Base-by-base conservation (phyloP, 73 alveolate species). In the Paramecium biaurelia region DNA sequence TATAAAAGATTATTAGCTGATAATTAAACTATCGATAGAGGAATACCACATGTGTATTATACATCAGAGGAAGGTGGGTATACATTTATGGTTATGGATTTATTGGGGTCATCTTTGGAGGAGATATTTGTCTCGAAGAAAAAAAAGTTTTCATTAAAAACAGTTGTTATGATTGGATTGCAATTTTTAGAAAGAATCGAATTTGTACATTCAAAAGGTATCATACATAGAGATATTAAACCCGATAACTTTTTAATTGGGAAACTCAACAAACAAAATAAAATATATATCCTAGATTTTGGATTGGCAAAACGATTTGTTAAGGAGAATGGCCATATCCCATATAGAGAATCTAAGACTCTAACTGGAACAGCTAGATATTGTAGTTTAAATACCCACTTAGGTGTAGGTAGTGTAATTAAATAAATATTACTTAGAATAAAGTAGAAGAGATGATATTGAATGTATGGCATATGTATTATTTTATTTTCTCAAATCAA, bases 361-460 rank as follows among this genome's bases (percentile, higher is more conserved):
- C 95, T 97, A 92, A 97, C 99, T 15, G 99, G 99, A 21, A 97
- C 99, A 28, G 98, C 99, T 12, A 76, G 99, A 59, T 96, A 96
- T 93, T 95, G 95, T 42, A 41, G 92, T 34, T 21, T 96, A 37
- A 96, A 95, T 67, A 95, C 99, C 2, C 99, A 95, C 68, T 82
- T 95, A n/a, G 99, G 99, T 20, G 93, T 93, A 23, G 68, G 68
- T 53, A 53, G 2, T 15, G 23, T n/a, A 53, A n/a, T 53, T 53
- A 6, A 2, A 4, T 18, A 53, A 15, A 47, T 53, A 53, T 53
- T n/a, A 0, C 8, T n/a, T 53, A 53, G 98, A 96, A 85, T 79
- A 95, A 68, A 93, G 97, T 28, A 79, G 99, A 72, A 92, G 99
- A 92, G 99, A 96, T 85, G 99, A 96, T 85, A 37, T 96, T n/a